Percentiles rank a stretch among this genome's conserved stretches.
phyloP scores from a whole-genome alignment of 75 land plant genomes.

The Selaginella moellendorffii region DNA sequence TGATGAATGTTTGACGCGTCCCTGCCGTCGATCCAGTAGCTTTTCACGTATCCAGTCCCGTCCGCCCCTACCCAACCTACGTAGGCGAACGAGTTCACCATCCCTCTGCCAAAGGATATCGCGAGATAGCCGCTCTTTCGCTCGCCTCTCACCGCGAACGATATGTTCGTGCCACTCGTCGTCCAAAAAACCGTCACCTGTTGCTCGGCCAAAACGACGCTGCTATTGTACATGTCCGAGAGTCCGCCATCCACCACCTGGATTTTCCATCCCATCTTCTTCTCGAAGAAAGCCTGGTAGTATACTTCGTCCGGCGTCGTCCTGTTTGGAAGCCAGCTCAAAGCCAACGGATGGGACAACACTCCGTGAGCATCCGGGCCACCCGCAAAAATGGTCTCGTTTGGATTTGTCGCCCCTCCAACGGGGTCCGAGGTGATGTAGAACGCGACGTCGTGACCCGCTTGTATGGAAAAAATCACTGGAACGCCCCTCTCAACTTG shows the following conservation, averaged over 20 bases:
- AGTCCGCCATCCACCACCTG: constrained; percentile 97
- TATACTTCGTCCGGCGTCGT: constrained; percentile 85
- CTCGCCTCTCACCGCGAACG: constrained; percentile 83
- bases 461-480: constrained; percentile 79
- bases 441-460: constrained; percentile 90
- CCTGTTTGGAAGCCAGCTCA: constrained; percentile 75
- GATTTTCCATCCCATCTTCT: constrained; percentile 96
- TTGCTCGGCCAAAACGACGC: constrained; percentile 83
- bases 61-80: constrained; percentile 79
- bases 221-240: constrained; percentile 92
- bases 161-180: constrained; percentile 51
- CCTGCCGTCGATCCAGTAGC: constrained; percentile 86
- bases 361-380: constrained; percentile 84
- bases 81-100: constrained; percentile 90
- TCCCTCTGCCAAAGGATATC: constrained; percentile 77
- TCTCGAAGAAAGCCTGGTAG: constrained; percentile 60
- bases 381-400: constrained; percentile 66
- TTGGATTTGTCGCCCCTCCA: constrained; percentile 64
- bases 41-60: constrained; percentile 46
- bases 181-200: constrained; percentile 89
- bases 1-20: constrained; percentile 55
- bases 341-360: constrained; percentile 53
- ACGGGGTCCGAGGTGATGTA: constrained; percentile 77
- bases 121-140: constrained; percentile 94
- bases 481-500: constrained; percentile 91